Percentiles rank a stretch among this genome's conserved stretches.
Conservation (phyloP, 148 eudicot genomes). For the Chenopodium quinoa region DNA sequence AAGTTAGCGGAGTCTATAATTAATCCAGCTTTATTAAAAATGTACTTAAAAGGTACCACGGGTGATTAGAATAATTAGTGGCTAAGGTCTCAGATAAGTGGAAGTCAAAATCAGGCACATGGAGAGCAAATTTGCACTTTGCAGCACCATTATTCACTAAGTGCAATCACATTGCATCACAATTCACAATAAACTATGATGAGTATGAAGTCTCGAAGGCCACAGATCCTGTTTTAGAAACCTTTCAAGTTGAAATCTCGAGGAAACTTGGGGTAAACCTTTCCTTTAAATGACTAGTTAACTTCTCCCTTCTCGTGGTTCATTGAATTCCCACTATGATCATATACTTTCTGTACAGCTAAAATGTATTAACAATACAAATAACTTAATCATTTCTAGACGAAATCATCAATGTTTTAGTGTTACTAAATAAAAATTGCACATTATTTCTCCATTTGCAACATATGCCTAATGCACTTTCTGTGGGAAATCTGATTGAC, state of each 20-base stretch:
- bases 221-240: background rate
- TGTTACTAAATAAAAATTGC: too few species aligned
- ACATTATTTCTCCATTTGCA: background rate
- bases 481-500: background rate
- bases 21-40: slow-evolving; percentile 3
- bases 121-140: background rate
- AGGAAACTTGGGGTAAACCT: background rate
- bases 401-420: too few species aligned
- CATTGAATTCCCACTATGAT: background rate
- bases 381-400: too few species aligned
- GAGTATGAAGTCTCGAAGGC: background rate
- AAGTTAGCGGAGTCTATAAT: slow-evolving; percentile 17
- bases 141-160: background rate
- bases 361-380: too few species aligned
- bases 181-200: background rate
- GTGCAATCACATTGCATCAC: background rate
- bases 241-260: background rate
- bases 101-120: slow-evolving; percentile 22
- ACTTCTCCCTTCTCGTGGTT: background rate
- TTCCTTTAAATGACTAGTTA: background rate
- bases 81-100: background rate
- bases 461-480: background rate
- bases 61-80: slow-evolving; percentile 1
- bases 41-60: background rate
- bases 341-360: too few species aligned